Conservation (phyloP, 2,329 filamentous ascomycete genomes). For the Penicillium sp. region DNA sequence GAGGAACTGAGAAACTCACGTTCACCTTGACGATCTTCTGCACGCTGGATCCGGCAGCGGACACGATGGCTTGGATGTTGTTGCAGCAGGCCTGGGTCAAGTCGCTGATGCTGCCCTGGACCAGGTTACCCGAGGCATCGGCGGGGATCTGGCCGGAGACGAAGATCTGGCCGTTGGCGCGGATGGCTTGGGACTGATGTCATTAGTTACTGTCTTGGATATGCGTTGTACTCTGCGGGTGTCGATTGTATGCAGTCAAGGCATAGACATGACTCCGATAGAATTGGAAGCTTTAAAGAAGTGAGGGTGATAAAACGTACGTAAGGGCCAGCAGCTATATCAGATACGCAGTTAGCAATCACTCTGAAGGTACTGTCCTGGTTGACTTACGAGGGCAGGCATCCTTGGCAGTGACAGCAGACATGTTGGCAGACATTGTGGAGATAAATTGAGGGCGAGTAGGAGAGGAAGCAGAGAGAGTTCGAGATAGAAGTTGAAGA, state of each 20-base stretch:
- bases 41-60: slow-evolving; percentile 71
- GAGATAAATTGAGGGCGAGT: slow-evolving; percentile 10
- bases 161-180: slow-evolving; percentile 62
- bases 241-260: neutral
- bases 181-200: slow-evolving; percentile 58
- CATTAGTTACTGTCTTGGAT: too few species aligned
- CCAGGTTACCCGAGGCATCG: slow-evolving; percentile 54
- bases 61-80: slow-evolving; percentile 78
- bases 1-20: slow-evolving; percentile 24
- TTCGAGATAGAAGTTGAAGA: too few species aligned
- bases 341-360: neutral
- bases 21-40: slow-evolving; percentile 82
- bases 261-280: too few species aligned
- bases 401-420: slow-evolving; percentile 38
- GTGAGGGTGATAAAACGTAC: slow-evolving; percentile 26
- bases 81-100: slow-evolving; percentile 66
- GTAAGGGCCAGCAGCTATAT: slow-evolving; percentile 40
- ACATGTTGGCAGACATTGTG: slow-evolving; percentile 37
- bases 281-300: neutral
- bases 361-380: neutral
- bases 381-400: slow-evolving; percentile 43
- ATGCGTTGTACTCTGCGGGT: too few species aligned
- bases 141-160: slow-evolving; percentile 73
- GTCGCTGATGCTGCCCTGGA: slow-evolving; percentile 60
- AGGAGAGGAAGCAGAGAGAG: slow-evolving; percentile 18